Percentiles rank a stretch among this genome's conserved stretches.
Conservation (phyloP, 371 early-diverging fungal genomes). For the Actinomortierella wolfii region DNA sequence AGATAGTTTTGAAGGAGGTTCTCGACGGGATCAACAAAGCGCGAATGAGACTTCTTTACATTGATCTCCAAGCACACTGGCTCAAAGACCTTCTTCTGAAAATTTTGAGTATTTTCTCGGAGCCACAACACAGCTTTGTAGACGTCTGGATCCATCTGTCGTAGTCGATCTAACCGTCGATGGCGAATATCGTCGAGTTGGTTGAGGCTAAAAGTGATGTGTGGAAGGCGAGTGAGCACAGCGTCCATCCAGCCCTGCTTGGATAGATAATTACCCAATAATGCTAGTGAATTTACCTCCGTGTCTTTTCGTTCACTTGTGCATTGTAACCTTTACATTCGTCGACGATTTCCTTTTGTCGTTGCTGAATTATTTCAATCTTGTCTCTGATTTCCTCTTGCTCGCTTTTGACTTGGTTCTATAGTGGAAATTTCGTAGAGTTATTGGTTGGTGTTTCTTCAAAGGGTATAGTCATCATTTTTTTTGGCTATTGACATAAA, state of each 20-base stretch:
- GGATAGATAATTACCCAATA: too few species aligned
- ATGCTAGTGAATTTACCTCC: slow-evolving; percentile 14
- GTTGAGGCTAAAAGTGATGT: slow-evolving; percentile 45
- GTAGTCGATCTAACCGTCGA: slow-evolving; percentile 53
- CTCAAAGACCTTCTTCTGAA: slow-evolving; percentile 72
- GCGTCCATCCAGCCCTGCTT: too few species aligned
- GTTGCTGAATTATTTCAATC: slow-evolving; percentile 12
- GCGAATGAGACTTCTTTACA: slow-evolving; percentile 54
- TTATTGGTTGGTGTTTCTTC: background rate
- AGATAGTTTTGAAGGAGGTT: slow-evolving; percentile 47
- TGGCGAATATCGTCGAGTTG: slow-evolving; percentile 61
- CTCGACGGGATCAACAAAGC: slow-evolving; percentile 72
- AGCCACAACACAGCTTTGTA: slow-evolving; percentile 68
- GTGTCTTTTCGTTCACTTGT: slow-evolving; percentile 8
- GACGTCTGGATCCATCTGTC: slow-evolving; percentile 53
- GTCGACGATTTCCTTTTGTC: slow-evolving; percentile 23
- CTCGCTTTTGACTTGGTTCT: background rate
- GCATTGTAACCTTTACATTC: slow-evolving; percentile 6
- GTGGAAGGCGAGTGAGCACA: too few species aligned
- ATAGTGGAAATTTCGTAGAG: background rate
- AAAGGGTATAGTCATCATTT: too few species aligned
- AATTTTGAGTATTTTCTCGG: slow-evolving; percentile 60
- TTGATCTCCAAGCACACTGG: slow-evolving; percentile 75
- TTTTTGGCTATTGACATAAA: too few species aligned
- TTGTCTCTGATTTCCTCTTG: slow-evolving; percentile 9